Evolutionary conservation across 108 stramenopile genomes (phyloP), one percentile per base, ranked within the genome.

Genomic region (Ochromonas danica): DNA sequence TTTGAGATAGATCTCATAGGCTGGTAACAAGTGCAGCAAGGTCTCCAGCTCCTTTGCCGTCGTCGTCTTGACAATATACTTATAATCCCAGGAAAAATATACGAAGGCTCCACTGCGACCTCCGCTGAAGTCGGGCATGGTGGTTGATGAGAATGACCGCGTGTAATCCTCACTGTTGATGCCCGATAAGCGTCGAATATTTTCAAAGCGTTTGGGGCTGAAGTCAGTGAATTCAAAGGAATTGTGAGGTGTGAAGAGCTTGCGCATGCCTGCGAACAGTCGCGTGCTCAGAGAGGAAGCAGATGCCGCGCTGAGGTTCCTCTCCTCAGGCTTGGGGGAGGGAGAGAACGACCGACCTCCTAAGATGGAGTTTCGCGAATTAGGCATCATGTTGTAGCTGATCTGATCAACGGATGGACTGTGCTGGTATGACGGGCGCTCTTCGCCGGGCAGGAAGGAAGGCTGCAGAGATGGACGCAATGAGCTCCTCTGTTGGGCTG

Each of bases 11-110:
- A 10, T 36, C 72, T 57, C 72, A 75, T 42, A 75, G 10, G 14
- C n/a, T 14, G 43, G 43, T 41, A 75, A 31, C 17, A 75, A 35
- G 31, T 6, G 3, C 72, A 75, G 38, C 10, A 75, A 41, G 3
- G 3, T 27, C 31, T 75, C 27, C 6, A 57, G 22, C 41, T 75
- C 72, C 10, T 6, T 60, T 41, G 14, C 27, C 10, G 72, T 75
- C 40, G 72, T 75, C 22, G 72, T 75, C 31, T 75, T 75, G 31
- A 75, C 40, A 14, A 75, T 75, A 36, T 75, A 75, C 25, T 75
- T 27, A 6, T 75, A 6, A 41, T 75, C 72, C 10, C n/a, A 33
- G 17, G 72, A 75, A 25, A 75, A 75, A 36, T 75, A 75, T 36
- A 75, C 17, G 40, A 75, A 75, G 10, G 72, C 72, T 41, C 72